phyloP scores from a whole-genome alignment of 192 early-diverging fungal species.

The Coemansia sp. region DNA sequence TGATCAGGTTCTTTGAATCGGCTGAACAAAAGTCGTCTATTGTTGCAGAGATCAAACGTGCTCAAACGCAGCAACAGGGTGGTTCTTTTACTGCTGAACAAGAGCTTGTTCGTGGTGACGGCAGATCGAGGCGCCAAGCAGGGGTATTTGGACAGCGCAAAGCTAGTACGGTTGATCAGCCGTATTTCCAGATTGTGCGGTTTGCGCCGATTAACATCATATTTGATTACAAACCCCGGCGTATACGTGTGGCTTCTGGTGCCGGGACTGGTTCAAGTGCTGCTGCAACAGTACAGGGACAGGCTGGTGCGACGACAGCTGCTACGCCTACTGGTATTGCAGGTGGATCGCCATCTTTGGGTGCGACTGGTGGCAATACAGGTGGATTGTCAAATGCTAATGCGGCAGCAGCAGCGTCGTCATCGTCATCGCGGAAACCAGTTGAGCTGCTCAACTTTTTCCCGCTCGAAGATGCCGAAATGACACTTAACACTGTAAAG shows the following conservation, averaged over 20 bases:
- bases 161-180: constrained; percentile 12
- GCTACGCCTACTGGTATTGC: no score
- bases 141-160: constrained; percentile 6
- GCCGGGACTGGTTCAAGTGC: neutral
- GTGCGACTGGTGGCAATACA: neutral
- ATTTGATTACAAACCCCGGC: constrained; percentile 97
- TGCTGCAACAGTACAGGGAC: neutral
- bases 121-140: neutral
- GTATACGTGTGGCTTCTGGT: constrained; percentile 60
- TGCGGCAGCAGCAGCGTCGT: neutral
- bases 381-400: neutral
- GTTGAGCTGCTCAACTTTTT: constrained; percentile 83
- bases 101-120: neutral
- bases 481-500: constrained; percentile 74
- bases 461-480: constrained; percentile 86
- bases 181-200: constrained; percentile 59
- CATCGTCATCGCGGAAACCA: constrained; percentile 10
- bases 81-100: neutral
- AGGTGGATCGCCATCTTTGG: neutral
- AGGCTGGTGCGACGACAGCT: neutral
- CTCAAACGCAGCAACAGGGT: neutral
- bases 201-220: constrained; percentile 76
- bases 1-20: constrained; percentile 71
- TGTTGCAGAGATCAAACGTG: neutral
- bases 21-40: constrained; percentile 17